A percentile compares a stretch with the other conserved stretches of the same genome.
Evolutionary conservation across 164 flowering plant genomes (phyloP).

Genomic region (grape (Vitis vinifera)): ASM3070453v1 NC_081808.1:17025501-17026000

Average conservation of each 20-base stretch:
- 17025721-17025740: slow-evolving; percentile 16
- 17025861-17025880: too few relatives aligned
- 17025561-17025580: slow-evolving; percentile 34
- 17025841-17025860: too few relatives aligned
- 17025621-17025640: slow-evolving; percentile 27
- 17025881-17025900: too few relatives aligned
- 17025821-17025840: too few relatives aligned
- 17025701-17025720: slow-evolving; percentile 34
- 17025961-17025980: too few relatives aligned
- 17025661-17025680: slow-evolving; percentile 26
- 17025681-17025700: slow-evolving; percentile 27
- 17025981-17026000: too few relatives aligned
- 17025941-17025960: too few relatives aligned
- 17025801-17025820: too few relatives aligned
- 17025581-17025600: slow-evolving; percentile 31
- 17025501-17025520: slow-evolving; percentile 40
- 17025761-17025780: slow-evolving; percentile 17
- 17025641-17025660: slow-evolving; percentile 43
- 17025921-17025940: too few relatives aligned
- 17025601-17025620: slow-evolving; percentile 42
- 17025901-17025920: too few relatives aligned
- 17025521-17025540: slow-evolving; percentile 43
- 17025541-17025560: slow-evolving; percentile 38
- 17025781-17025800: neutral
- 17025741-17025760: slow-evolving; percentile 15